Evolutionary conservation across 1,284 basidiomycete species (phyloP).

Genomic region (Quambalaria eucalypti): DNA sequence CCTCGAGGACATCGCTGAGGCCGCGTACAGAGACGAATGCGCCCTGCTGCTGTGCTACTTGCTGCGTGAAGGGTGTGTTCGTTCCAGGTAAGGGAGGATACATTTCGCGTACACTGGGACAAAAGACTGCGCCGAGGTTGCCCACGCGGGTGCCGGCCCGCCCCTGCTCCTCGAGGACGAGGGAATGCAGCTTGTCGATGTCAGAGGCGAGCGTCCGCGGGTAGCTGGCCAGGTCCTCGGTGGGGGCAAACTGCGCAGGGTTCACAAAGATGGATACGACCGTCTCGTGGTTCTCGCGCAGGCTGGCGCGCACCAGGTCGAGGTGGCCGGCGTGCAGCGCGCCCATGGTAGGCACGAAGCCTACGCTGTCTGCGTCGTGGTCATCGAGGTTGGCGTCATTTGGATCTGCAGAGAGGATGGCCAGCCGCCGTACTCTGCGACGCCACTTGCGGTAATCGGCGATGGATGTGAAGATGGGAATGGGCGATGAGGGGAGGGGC

Average conservation of each 20-base stretch:
- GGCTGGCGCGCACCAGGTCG: constrained; percentile 62
- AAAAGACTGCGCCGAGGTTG: constrained; percentile 18
- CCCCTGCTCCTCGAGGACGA: constrained; percentile 9
- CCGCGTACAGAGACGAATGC: constrained; percentile 86
- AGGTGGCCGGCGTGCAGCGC: constrained; percentile 89
- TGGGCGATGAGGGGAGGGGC: constrained; percentile 49
- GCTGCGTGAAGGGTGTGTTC: constrained; percentile 64
- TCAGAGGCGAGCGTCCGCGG: constrained; percentile 60
- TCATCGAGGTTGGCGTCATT: background rate
- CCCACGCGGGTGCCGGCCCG: constrained; percentile 1
- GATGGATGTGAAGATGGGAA: constrained; percentile 69
- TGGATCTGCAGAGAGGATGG: constrained; percentile 4
- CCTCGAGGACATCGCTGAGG: constrained; percentile 75
- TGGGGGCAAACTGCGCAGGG: constrained; percentile 90
- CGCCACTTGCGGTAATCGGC: constrained; percentile 69
- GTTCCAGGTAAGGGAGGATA: constrained; percentile 54
- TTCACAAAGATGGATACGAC: constrained; percentile 95
- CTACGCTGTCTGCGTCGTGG: constrained; percentile 52
- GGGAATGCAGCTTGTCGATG: constrained; percentile 21
- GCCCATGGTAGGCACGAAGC: constrained; percentile 94
- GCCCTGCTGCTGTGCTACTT: constrained; percentile 67
- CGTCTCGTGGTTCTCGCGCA: constrained; percentile 72
- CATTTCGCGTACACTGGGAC: constrained; percentile 50
- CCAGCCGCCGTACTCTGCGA: constrained; percentile 47
- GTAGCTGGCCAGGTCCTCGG: constrained; percentile 84